phyloP scores from a whole-genome alignment of 2,329 filamentous ascomycete genomes.

The Ampelomyces quisqualis region DNA sequence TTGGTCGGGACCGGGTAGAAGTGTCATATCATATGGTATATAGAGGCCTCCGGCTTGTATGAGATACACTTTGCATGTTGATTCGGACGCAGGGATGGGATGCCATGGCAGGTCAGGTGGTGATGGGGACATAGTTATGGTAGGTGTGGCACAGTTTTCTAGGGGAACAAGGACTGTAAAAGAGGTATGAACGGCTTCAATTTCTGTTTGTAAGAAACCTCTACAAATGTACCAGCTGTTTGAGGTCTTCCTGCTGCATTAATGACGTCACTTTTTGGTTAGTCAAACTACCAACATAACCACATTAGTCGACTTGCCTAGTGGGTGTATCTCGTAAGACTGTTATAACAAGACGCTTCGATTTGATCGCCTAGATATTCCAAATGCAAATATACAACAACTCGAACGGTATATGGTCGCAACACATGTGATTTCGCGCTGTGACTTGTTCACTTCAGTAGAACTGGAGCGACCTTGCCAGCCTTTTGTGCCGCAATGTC shows the following conservation, averaged over 20 bases:
- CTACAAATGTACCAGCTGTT: no score
- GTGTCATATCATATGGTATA: slow-evolving; percentile 50
- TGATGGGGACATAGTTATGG: slow-evolving; percentile 1
- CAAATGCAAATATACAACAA: slow-evolving; percentile 4
- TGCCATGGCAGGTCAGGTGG: slow-evolving; percentile 24
- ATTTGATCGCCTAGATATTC: not conserved
- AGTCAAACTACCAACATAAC: no score
- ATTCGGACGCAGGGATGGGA: slow-evolving; percentile 21
- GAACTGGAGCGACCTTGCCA: slow-evolving; percentile 33
- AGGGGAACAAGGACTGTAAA: not conserved
- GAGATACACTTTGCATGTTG: slow-evolving; percentile 36
- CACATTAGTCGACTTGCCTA: no score
- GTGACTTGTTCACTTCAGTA: slow-evolving; percentile 31
- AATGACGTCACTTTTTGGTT: no score
- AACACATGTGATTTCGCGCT: not conserved
- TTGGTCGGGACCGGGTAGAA: slow-evolving; percentile 48
- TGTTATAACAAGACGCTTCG: not conserved
- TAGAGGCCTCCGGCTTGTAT: slow-evolving; percentile 46
- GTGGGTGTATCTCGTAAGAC: no score
- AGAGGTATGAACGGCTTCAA: no score
- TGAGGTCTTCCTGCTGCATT: no score
- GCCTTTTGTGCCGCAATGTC: slow-evolving; percentile 62
- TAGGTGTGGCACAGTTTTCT: not conserved
- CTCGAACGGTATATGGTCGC: not conserved
- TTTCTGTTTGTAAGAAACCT: no score